Evolutionary conservation across 257 asterid genomes (phyloP).

Genomic region (Ilex asprella): DNA sequence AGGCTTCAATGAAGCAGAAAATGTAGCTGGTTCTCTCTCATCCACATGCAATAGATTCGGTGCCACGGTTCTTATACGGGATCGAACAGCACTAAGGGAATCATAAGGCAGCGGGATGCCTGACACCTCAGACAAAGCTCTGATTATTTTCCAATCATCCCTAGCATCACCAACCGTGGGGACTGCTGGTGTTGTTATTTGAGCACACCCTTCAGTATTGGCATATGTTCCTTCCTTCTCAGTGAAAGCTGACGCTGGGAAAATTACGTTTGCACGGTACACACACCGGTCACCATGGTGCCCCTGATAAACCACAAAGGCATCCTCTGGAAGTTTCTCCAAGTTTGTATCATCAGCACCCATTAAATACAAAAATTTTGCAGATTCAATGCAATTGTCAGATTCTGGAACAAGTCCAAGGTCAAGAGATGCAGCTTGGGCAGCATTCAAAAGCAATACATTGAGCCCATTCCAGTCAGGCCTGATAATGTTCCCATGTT

Average conservation of each 20-base stretch:
- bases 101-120: conserved; percentile 63
- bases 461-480: conserved; percentile 93
- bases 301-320: conserved; percentile 97
- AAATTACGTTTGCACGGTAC: conserved; percentile 88
- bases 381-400: conserved; percentile 57
- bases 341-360: conserved; percentile 85
- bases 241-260: conserved; percentile 86
- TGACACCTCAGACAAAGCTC: conserved; percentile 84
- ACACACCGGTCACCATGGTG: conserved; percentile 91
- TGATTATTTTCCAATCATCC: conserved; percentile 88
- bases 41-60: conserved; percentile 75
- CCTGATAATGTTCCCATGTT: conserved; percentile 53
- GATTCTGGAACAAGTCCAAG: conserved; percentile 92
- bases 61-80: conserved; percentile 71
- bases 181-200: conserved; percentile 81
- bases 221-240: conserved; percentile 93
- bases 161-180: conserved; percentile 97
- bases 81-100: conserved; percentile 48
- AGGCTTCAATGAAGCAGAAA: conserved; percentile 74
- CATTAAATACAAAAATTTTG: conserved; percentile 85
- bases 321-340: conserved; percentile 74
- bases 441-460: conserved; percentile 69
- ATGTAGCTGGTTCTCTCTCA: conserved; percentile 74
- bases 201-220: conserved; percentile 92
- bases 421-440: conserved; percentile 98